These are phyloP conservation scores for Aurifilum marmelostoma DNA, from an alignment of 2,329 filamentous ascomycete species.

Conservation along the genomic window DNA sequence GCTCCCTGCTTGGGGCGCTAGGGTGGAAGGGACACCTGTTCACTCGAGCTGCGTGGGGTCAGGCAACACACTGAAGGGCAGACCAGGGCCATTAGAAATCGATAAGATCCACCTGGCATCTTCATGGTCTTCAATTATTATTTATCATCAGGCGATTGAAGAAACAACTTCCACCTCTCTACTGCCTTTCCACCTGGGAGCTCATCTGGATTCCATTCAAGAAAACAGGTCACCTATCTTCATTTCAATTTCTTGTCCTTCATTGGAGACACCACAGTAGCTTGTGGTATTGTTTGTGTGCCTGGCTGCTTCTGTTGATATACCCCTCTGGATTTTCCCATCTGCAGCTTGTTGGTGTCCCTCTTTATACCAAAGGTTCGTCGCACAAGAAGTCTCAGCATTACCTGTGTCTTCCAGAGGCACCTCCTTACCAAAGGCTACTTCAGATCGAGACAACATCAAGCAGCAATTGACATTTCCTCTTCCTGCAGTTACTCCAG, in stretches of 20 bases:
- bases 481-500: slow-evolving; percentile 14
- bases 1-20: background rate
- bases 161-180: background rate
- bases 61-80: background rate
- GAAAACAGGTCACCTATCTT: background rate
- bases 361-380: slow-evolving; percentile 22
- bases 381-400: background rate
- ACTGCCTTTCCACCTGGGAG: slow-evolving; percentile 3
- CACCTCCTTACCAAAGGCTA: background rate
- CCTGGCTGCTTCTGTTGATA: slow-evolving; percentile 13
- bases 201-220: slow-evolving; percentile 18
- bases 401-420: background rate
- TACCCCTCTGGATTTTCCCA: background rate
- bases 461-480: slow-evolving; percentile 5
- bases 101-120: slow-evolving; percentile 24
- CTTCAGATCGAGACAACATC: background rate
- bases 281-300: slow-evolving; percentile 15
- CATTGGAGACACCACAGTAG: slow-evolving; percentile 16
- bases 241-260: slow-evolving; percentile 24
- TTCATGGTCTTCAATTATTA: background rate
- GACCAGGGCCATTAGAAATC: slow-evolving; percentile 15
- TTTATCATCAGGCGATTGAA: slow-evolving; percentile 5
- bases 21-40: slow-evolving; percentile 23
- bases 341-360: slow-evolving; percentile 5
- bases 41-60: slow-evolving; percentile 5